phyloP scores from a whole-genome alignment of 2,329 filamentous ascomycete genomes.

The Cladosporium sp. region DNA sequence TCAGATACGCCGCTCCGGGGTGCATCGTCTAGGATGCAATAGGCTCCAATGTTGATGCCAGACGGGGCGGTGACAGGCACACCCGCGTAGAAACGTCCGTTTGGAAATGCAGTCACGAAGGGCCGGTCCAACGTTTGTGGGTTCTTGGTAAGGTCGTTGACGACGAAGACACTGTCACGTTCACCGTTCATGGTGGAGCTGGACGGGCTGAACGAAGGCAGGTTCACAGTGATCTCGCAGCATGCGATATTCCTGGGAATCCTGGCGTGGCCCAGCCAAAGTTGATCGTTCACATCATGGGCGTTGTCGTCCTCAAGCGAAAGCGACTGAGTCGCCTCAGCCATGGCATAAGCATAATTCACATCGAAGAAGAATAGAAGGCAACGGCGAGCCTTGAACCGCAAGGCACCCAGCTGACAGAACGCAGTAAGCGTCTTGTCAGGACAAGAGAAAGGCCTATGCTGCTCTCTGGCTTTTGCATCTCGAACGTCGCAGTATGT shows the following conservation, averaged over 20 bases:
- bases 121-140: conserved; percentile 30
- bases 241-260: conserved; percentile 33
- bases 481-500: conserved; percentile 30
- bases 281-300: conserved; percentile 28
- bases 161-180: conserved; percentile 26
- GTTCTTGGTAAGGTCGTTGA: conserved; percentile 33
- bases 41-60: conserved; percentile 60
- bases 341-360: conserved; percentile 53
- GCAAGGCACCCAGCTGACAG: conserved; percentile 54
- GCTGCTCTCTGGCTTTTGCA: conserved; percentile 25
- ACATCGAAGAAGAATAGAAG: conserved; percentile 57
- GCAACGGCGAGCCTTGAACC: conserved; percentile 49
- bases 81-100: conserved; percentile 54
- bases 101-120: conserved; percentile 31
- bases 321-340: conserved; percentile 53
- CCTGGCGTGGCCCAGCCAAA: conserved; percentile 32
- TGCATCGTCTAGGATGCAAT: conserved; percentile 59
- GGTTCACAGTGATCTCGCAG: conserved; percentile 34
- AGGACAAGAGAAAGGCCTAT: conserved; percentile 33
- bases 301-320: conserved; percentile 38
- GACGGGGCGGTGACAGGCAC: conserved; percentile 62
- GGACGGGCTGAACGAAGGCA: conserved; percentile 25
- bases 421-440: conserved; percentile 47
- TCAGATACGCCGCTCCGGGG: conserved; percentile 54
- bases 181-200: conserved; percentile 17